phyloP scores from a whole-genome alignment of 2,329 filamentous ascomycete species.

The Leptodontidium sp. region DNA sequence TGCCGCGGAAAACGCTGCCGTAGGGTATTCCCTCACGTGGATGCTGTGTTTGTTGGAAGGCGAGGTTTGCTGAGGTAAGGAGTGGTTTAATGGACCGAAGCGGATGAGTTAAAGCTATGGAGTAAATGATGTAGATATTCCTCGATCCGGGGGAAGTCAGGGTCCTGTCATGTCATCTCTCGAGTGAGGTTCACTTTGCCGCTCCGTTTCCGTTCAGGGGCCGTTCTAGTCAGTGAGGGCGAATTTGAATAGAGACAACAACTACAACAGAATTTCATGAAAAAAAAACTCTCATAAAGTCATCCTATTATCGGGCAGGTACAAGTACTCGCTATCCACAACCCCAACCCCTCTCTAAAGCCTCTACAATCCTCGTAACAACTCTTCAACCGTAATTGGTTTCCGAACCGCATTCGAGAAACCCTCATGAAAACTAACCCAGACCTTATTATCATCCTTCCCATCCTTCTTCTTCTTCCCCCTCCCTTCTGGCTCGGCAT shows the following conservation, averaged over 20 bases:
- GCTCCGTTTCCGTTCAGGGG: neutral
- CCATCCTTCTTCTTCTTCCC: constrained; percentile 46
- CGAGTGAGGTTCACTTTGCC: neutral
- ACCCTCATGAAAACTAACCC: constrained; percentile 91
- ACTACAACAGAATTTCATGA: too few relatives aligned
- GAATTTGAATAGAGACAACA: too few relatives aligned
- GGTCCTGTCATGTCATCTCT: neutral
- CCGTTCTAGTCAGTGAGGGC: neutral
- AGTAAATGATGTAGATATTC: too few relatives aligned
- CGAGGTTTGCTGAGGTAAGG: too few relatives aligned
- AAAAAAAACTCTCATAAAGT: neutral
- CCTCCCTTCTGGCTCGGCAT: constrained; percentile 69
- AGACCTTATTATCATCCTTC: constrained; percentile 68
- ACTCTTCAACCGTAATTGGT: constrained; percentile 81
- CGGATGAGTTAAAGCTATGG: too few relatives aligned
- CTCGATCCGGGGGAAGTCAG: neutral
- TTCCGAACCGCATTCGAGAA: constrained; percentile 93
- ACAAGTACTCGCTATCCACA: neutral
- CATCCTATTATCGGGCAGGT: neutral
- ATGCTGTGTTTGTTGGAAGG: too few relatives aligned
- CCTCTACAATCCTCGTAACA: constrained; percentile 69
- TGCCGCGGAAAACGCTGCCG: too few relatives aligned
- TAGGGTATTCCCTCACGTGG: too few relatives aligned
- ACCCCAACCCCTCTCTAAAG: too few relatives aligned
- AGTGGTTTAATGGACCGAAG: too few relatives aligned